Evolutionary conservation across 805 yeast genomes (phyloP).

Genomic region (Cyberlindnera galapagoensis): DNA sequence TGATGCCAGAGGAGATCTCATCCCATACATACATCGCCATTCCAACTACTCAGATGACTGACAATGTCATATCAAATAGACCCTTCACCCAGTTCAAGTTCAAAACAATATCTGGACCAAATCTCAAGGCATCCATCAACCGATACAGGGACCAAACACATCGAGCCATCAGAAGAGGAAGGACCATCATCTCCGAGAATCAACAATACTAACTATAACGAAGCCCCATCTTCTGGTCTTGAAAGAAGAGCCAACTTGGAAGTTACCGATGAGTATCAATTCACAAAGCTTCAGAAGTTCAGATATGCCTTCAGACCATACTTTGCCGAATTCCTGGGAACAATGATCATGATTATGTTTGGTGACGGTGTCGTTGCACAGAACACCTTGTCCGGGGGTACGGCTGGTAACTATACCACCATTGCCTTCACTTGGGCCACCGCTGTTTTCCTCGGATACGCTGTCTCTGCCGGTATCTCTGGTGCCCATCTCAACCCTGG

Average conservation of each 20-base stretch:
- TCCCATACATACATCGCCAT: too few species aligned
- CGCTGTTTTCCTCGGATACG: conserved; percentile 46
- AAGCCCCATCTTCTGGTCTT: conserved; percentile 25
- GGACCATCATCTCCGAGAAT: too few species aligned
- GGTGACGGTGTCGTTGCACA: conserved; percentile 49
- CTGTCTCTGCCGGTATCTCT: conserved; percentile 46
- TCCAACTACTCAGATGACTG: too few species aligned
- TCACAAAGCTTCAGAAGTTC: conserved; percentile 20
- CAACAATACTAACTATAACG: conserved; percentile 7
- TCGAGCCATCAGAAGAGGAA: too few species aligned
- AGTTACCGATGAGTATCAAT: conserved; percentile 10
- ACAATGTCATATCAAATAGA: too few species aligned
- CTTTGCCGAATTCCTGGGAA: conserved; percentile 47
- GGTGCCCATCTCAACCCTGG: conserved; percentile 57
- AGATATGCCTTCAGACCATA: conserved; percentile 35
- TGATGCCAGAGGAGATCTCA: too few species aligned
- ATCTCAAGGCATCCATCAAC: too few species aligned
- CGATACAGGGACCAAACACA: too few species aligned
- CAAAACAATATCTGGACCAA: too few species aligned
- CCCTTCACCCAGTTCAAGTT: too few species aligned
- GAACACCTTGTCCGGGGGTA: conserved; percentile 28
- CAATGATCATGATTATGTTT: conserved; percentile 36
- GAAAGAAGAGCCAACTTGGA: conserved; percentile 20
- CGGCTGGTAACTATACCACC: conserved; percentile 35
- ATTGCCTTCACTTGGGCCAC: conserved; percentile 48